A percentile compares a stretch with the other conserved stretches of the same genome.
phyloP scores from a whole-genome alignment of 164 flowering plant genomes.

The Amborella trichopoda region DNA sequence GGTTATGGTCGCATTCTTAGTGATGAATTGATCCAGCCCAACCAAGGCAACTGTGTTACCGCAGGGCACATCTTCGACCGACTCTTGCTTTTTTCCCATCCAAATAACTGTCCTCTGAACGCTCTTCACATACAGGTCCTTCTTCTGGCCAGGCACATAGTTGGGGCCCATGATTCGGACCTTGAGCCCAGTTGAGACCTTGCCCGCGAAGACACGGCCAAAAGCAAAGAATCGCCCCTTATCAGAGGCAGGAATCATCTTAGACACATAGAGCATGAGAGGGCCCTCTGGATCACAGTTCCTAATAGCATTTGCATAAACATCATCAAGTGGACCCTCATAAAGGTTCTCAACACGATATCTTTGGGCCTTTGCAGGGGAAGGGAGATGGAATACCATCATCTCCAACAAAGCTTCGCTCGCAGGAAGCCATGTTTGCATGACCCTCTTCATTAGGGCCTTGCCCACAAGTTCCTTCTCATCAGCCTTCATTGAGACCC shows the following conservation, averaged over 20 bases:
- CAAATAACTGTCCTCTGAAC: constrained; percentile 26
- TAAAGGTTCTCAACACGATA: constrained; percentile 27
- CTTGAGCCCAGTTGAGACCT: constrained; percentile 21
- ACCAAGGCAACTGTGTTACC: constrained; percentile 24
- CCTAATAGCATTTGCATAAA: constrained; percentile 21
- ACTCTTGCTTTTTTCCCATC: constrained; percentile 29
- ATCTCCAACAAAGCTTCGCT: constrained; percentile 19
- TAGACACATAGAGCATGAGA: constrained; percentile 24
- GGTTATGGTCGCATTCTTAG: constrained; percentile 28
- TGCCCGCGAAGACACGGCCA: constrained; percentile 27
- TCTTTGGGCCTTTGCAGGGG: constrained; percentile 21
- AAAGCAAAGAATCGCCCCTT: constrained; percentile 27
- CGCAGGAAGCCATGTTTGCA: constrained; percentile 28
- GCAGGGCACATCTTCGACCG: constrained; percentile 32
- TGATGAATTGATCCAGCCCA: constrained; percentile 25
- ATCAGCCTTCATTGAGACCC: constrained; percentile 19
- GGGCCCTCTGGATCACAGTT: constrained; percentile 27
- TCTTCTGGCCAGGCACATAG: constrained; percentile 23
- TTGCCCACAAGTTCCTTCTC: constrained; percentile 23
- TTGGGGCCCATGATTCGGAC: constrained; percentile 27
- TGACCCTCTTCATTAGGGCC: constrained; percentile 26
- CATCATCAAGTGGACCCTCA: constrained; percentile 24
- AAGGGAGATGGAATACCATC: constrained; percentile 28
- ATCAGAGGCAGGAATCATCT: constrained; percentile 28
- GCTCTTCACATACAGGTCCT: constrained; percentile 22